phyloP scores from a whole-genome alignment of 2,329 filamentous ascomycete species.

The Microdochium nivale region DNA sequence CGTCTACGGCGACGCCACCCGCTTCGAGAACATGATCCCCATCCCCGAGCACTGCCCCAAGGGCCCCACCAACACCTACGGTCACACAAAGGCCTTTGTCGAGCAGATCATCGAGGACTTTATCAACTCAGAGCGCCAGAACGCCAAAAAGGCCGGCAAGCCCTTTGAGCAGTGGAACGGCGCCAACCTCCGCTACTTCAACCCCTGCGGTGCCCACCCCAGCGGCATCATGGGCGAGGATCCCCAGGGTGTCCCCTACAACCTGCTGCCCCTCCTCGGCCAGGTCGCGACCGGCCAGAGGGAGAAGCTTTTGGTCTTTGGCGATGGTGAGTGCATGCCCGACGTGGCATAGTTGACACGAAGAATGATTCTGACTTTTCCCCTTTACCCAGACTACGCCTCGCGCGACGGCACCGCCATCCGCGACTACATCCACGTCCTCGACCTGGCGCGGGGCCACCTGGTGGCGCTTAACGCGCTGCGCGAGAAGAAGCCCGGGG shows the following conservation, averaged over 20 bases:
- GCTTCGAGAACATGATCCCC: slow-evolving; percentile 95
- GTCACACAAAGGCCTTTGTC: slow-evolving; percentile 88
- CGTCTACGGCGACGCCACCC: slow-evolving; percentile 95
- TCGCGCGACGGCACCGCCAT: slow-evolving; percentile 90
- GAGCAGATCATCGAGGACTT: slow-evolving; percentile 89
- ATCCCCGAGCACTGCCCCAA: slow-evolving; percentile 96
- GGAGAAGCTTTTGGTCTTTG: slow-evolving; percentile 90
- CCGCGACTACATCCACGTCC: slow-evolving; percentile 95
- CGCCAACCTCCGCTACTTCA: slow-evolving; percentile 92
- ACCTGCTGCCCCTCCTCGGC: slow-evolving; percentile 85
- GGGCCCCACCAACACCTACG: slow-evolving; percentile 95
- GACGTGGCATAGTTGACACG: not conserved
- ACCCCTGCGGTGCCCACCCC: slow-evolving; percentile 90
- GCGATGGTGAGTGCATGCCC: slow-evolving; percentile 56
- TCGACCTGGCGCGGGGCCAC: slow-evolving; percentile 82
- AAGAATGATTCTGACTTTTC: not conserved
- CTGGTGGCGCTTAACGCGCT: slow-evolving; percentile 86
- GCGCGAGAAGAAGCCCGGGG: slow-evolving; percentile 73
- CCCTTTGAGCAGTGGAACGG: slow-evolving; percentile 80
- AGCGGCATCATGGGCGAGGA: slow-evolving; percentile 98
- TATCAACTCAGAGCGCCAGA: slow-evolving; percentile 78
- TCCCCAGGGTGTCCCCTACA: slow-evolving; percentile 90
- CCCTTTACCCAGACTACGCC: slow-evolving; percentile 59
- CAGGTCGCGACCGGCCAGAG: slow-evolving; percentile 94
- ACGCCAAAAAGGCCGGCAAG: slow-evolving; percentile 71